phyloP scores from a whole-genome alignment of 768 basidiomycete species.

The Suillus luteus region DNA sequence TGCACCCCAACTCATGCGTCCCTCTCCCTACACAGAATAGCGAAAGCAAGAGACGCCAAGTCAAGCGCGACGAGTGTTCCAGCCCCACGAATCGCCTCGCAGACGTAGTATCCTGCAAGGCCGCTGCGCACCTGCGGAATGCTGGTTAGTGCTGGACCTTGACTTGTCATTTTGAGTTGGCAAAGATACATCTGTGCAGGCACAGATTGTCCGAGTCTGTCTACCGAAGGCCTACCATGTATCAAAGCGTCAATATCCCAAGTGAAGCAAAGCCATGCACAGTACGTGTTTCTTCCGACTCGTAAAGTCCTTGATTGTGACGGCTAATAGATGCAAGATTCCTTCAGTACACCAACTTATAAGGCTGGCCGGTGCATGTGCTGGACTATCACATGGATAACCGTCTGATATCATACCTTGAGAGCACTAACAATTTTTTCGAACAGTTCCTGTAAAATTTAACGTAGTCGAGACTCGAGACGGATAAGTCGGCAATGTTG shows the following conservation, averaged over 20 bases:
- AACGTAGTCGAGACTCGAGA: neutral
- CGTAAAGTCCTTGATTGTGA: neutral
- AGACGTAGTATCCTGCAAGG: constrained; percentile 93
- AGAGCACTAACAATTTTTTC: neutral
- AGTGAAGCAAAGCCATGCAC: too few relatives aligned
- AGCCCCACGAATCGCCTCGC: constrained; percentile 89
- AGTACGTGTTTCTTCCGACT: too few relatives aligned
- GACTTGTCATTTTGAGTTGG: constrained; percentile 8
- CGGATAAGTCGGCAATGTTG: neutral
- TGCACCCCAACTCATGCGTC: neutral
- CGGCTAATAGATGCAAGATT: neutral
- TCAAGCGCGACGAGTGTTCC: constrained; percentile 89
- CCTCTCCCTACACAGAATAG: neutral
- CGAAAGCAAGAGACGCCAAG: constrained; percentile 46
- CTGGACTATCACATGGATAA: neutral
- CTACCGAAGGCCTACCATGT: too few relatives aligned
- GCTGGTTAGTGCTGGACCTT: constrained; percentile 3
- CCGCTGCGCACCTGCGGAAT: constrained; percentile 78
- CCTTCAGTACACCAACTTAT: neutral
- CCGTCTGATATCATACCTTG: neutral
- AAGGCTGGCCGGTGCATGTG: neutral
- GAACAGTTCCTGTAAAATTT: neutral
- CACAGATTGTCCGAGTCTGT: too few relatives aligned
- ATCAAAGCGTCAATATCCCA: too few relatives aligned
- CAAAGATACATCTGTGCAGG: neutral